Evolutionary conservation across 2,329 filamentous ascomycete species (phyloP).

Genomic region (Colletotrichum shisoi): DNA sequence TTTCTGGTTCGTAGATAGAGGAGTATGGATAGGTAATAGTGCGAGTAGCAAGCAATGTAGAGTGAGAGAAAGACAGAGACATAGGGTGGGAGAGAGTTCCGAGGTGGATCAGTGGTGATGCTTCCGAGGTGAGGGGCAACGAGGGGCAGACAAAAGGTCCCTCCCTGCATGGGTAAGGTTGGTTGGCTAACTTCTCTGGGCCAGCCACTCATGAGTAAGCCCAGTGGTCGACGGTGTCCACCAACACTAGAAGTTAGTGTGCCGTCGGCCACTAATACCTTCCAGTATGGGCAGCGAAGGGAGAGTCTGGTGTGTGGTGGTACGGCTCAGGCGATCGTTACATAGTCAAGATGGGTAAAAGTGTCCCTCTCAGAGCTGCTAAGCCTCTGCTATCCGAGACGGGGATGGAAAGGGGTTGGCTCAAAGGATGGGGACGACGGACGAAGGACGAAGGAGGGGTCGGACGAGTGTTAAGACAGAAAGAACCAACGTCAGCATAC

Average conservation of each 20-base stretch:
- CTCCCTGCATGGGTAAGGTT: constrained; percentile 39
- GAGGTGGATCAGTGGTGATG: constrained; percentile 29
- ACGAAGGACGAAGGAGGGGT: not conserved
- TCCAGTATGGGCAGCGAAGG: constrained; percentile 1
- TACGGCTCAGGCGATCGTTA: not conserved
- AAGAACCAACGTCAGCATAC: constrained; percentile 13
- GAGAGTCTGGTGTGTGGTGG: not conserved
- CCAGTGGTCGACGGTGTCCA: constrained; percentile 11
- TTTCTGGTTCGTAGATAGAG: constrained; percentile 18
- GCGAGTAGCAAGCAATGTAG: not conserved
- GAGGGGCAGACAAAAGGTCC: constrained; percentile 40
- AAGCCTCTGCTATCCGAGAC: constrained; percentile 17
- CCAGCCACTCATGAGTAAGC: constrained; percentile 12
- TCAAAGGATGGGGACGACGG: not conserved
- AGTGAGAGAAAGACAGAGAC: not conserved
- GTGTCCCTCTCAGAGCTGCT: not conserved
- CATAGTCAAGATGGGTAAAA: not conserved
- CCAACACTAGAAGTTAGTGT: not conserved
- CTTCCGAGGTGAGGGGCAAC: constrained; percentile 38
- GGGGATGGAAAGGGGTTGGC: not conserved
- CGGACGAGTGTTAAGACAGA: too few relatives aligned
- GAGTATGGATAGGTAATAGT: not conserved
- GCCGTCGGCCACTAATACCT: constrained; percentile 20
- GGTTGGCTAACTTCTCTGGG: constrained; percentile 4
- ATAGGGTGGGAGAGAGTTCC: constrained; percentile 20